Conservation (phyloP, 2,329 filamentous ascomycete species). For the Ophiostoma pallidulum region DNA sequence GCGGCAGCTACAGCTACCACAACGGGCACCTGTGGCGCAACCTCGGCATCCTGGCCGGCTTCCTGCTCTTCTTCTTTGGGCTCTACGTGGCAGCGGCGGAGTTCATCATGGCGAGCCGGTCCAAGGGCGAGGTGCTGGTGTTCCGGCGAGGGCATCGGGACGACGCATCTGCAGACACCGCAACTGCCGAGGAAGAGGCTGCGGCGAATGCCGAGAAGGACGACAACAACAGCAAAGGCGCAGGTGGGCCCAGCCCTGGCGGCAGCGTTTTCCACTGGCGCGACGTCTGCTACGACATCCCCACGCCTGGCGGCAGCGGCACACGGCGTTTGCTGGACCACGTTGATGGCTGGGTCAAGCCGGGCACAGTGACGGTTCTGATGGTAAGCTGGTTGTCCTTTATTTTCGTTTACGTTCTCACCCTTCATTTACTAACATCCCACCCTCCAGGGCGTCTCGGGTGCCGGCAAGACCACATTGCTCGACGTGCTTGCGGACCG, state of each 20-base stretch:
- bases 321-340: conserved; percentile 68
- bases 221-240: conserved; percentile 19
- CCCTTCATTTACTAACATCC: too few species aligned
- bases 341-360: conserved; percentile 89
- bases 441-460: conserved; percentile 81
- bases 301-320: conserved; percentile 63
- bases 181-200: too few species aligned
- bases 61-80: conserved; percentile 49
- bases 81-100: conserved; percentile 56
- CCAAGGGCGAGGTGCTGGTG: conserved; percentile 66
- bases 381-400: too few species aligned
- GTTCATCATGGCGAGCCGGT: conserved; percentile 53
- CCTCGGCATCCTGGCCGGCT: conserved; percentile 57
- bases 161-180: conserved; percentile 24
- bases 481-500: conserved; percentile 78
- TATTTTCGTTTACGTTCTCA: too few species aligned
- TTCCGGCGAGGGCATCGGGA: conserved; percentile 59
- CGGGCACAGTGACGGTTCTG: conserved; percentile 77
- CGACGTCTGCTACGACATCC: conserved; percentile 66
- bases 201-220: conserved; percentile 21
- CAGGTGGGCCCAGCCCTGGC: conserved; percentile 32
- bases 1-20: conserved; percentile 46
- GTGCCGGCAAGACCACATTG: conserved; percentile 90
- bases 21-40: conserved; percentile 58
- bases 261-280: conserved; percentile 71